Percentiles rank a stretch among this genome's conserved stretches.
Evolutionary conservation across 208 protist genomes (phyloP).

Genomic region (Acanthamoeba pearcei): DNA sequence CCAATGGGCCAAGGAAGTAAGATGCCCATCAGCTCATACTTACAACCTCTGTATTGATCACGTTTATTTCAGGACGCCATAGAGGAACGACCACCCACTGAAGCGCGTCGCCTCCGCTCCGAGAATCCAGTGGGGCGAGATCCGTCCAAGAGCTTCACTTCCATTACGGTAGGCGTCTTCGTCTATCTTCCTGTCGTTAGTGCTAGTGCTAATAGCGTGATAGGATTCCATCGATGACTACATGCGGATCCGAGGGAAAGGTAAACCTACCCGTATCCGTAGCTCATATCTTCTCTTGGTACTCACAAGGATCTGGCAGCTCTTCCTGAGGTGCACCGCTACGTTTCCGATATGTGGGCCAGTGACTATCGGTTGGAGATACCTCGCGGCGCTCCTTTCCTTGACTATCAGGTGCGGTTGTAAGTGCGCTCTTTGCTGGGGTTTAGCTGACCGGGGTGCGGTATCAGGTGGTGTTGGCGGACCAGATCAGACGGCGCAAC

Average conservation of each 20-base stretch:
- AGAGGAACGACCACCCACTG: neutral
- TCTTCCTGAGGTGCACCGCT: neutral
- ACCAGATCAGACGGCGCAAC: conserved; percentile 21
- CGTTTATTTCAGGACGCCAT: neutral
- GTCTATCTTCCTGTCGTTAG: neutral
- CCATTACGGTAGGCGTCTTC: neutral
- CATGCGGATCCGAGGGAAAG: conserved; percentile 35
- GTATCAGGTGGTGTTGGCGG: neutral
- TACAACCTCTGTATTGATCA: neutral
- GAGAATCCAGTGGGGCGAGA: neutral
- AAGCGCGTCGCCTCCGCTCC: neutral
- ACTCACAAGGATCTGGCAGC: neutral
- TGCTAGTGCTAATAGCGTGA: neutral
- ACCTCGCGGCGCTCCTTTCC: conserved; percentile 9
- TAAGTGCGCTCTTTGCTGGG: neutral
- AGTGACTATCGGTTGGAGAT: neutral
- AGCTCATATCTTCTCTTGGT: neutral
- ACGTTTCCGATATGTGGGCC: neutral
- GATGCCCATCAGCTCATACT: neutral
- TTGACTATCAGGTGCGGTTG: conserved; percentile 11
- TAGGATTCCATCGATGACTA: conserved; percentile 54
- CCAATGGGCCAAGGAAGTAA: neutral
- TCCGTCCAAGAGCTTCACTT: neutral
- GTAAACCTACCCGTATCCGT: neutral
- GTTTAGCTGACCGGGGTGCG: neutral